Base-by-base conservation (phyloP, 2,329 filamentous ascomycete genomes). In the Madurella fahalii region DNA sequence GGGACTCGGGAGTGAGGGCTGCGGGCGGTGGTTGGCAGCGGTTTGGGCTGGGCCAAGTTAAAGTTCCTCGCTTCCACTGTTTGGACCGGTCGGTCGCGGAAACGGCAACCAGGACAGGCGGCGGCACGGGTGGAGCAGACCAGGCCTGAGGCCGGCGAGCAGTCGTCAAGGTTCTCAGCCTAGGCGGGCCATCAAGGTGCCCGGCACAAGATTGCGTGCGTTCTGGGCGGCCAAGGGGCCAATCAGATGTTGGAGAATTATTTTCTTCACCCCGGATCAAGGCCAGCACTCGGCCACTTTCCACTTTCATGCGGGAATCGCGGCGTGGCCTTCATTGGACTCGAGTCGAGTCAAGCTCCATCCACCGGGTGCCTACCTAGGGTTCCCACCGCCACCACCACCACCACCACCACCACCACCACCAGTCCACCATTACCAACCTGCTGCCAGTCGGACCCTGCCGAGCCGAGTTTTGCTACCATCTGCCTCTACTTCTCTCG, bases 151-250 rank as follows among this genome's bases (percentile, higher is more conserved):
- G 25, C 25, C 25, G 25, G 25, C 25, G 7, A 25, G 4, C 25
- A 25, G 57, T 54, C 54, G 43, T 57, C 54, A 57, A 56, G 57
- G 59, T 61, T 57, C 58, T 58, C 53, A 15, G 34, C 9, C n/a
- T 20, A 11, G 13, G 45, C 31, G 50, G 54, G 47, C 58, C 60
- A 61, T 61, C 59, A 61, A 60, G 59, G 59, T 61, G 48, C 53
- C 25, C 58, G 30, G 15, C 32, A 16, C 43, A 48, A 56, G 43
- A 59, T 56, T 54, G 40, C 46, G 31, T 41, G 49, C 52, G 39
- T 46, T 31, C 47, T 51, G 32, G 52, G 54, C 45, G 5, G 13
- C 9, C 13, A 34, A 9, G 9, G 32, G 30, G 40, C 58, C 58
- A 60, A 60, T 60, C 45, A 56, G 18, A 18, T 9, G 8, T 18